Base-by-base conservation (phyloP, 768 basidiomycete genomes). In the Phanerochaete sordida region DNA sequence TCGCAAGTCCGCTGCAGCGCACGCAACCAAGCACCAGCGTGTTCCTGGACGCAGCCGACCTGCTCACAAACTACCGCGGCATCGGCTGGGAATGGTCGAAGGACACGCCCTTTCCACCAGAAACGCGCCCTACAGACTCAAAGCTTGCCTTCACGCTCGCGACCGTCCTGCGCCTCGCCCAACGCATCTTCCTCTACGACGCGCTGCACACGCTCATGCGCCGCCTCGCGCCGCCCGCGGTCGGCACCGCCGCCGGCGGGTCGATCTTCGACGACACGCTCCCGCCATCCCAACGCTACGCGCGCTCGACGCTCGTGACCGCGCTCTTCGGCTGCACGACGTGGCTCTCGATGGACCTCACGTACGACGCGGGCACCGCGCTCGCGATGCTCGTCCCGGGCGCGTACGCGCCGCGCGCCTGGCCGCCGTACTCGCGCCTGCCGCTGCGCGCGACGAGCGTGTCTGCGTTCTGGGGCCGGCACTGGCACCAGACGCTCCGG, bases 31-130 rank as follows among this genome's bases (percentile, higher is more conserved):
- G 44, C 6, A 8, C 30, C 2, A 15, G n/a, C 44, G 30, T 48
- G n/a, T 26, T 37, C 6, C n/a, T 55, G 4, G 53, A 55, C 26
- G 79, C 80, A 1, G 62, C 78, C 11, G 85, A 88, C 56, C 75
- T 89, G 24, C 62, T 62, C 27, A 73, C 71, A 63, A 84, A 80
- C 61, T 64, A 82, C 13, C 83, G 87, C 19, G 87, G 87, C 7
- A 66, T 75, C 49, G 85, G 84, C 11, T 88, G 87, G 87, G 73
- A 80, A 44, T 87, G 84, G 81, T 24, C 35, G 4, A 43, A 55
- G 21, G 12, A 55, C 37, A 13, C 11, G 3, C 50, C 50, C 3
- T 26, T 73, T 24, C 69, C 74, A 4, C 69, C 59, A 5, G 79
- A 81, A 61, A 77, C 73, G 12, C 79, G 81, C n/a, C 51, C 51